A percentile compares a stretch with the other conserved stretches of the same genome.
phyloP scores from a whole-genome alignment of 495 filamentous ascomycete species.

The Friedmanniomyces endolithicus region DNA sequence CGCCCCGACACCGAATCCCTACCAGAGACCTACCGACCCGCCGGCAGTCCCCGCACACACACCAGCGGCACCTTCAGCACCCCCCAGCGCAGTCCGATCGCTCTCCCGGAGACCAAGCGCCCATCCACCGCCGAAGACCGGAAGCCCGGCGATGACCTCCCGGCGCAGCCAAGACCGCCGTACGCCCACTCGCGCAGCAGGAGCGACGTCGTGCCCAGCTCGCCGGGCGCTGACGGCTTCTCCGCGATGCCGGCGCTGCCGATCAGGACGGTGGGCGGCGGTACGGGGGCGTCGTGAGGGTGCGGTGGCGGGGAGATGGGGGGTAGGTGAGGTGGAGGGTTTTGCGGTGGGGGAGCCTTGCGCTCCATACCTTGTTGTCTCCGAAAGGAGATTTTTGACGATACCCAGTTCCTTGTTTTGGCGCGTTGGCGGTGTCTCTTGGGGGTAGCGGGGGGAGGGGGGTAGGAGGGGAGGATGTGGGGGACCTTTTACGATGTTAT shows the following conservation, averaged over 20 bases:
- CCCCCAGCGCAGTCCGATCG: neutral
- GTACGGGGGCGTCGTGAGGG: no score
- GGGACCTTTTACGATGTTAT: no score
- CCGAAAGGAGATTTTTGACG: no score
- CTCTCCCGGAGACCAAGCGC: neutral
- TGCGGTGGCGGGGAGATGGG: no score
- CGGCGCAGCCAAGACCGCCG: neutral
- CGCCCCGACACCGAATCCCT: conserved; percentile 2
- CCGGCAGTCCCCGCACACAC: neutral
- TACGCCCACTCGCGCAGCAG: conserved; percentile 11
- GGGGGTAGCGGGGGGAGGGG: no score
- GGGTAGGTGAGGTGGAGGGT: no score
- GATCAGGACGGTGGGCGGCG: neutral
- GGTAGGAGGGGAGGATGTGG: no score
- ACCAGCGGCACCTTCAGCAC: conserved; percentile 2
- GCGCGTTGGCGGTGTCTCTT: no score
- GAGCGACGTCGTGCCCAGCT: conserved; percentile 8
- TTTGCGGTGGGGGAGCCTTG: no score
- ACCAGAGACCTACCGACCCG: conserved; percentile 7
- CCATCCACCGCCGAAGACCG: conserved; percentile 5
- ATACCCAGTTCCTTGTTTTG: neutral
- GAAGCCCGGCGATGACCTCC: neutral
- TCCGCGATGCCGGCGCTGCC: neutral
- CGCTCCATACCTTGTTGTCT: no score
- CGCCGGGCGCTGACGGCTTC: neutral